A percentile compares a stretch with the other conserved stretches of the same genome.
Evolutionary conservation across 129 eudicot genomes (phyloP).

Genomic region (Deinandra increscens): DNA sequence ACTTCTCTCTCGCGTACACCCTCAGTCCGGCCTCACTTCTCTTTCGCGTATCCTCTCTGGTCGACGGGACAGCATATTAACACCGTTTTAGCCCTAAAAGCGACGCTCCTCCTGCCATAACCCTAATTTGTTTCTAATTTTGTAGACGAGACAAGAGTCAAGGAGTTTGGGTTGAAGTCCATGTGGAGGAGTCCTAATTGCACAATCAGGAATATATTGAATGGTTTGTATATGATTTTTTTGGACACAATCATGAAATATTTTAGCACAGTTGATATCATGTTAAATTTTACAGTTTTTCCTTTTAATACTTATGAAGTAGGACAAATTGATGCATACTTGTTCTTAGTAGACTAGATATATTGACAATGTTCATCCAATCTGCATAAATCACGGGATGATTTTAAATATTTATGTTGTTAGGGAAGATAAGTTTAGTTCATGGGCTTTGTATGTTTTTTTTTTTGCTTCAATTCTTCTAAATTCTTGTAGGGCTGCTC

Average conservation of each 20-base stretch:
- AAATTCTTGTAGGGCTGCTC: not conserved
- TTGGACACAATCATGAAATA: not conserved
- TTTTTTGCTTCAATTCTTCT: not conserved
- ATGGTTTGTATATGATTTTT: conserved; percentile 49
- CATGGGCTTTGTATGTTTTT: not conserved
- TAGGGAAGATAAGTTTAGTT: not conserved
- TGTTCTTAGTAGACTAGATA: conserved; percentile 9
- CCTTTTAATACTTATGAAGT: not conserved
- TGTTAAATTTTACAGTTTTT: not conserved
- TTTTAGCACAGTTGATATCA: not conserved
- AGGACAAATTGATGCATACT: not conserved
- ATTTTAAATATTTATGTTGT: not conserved
- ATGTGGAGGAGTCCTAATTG: conserved; percentile 99
- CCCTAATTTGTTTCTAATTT: conserved; percentile 27
- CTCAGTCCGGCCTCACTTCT: no score
- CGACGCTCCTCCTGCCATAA: no score
- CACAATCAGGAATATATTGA: conserved; percentile 88
- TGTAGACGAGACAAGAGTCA: conserved; percentile 91
- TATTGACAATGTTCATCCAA: not conserved
- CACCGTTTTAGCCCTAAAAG: no score
- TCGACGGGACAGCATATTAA: no score
- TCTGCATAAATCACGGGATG: not conserved
- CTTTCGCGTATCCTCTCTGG: no score
- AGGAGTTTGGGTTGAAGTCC: conserved; percentile 81
- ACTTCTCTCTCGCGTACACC: no score